A percentile compares a stretch with the other conserved stretches of the same genome.
phyloP scores from a whole-genome alignment of 75 land plant species.

The Picea sitchensis region DNA sequence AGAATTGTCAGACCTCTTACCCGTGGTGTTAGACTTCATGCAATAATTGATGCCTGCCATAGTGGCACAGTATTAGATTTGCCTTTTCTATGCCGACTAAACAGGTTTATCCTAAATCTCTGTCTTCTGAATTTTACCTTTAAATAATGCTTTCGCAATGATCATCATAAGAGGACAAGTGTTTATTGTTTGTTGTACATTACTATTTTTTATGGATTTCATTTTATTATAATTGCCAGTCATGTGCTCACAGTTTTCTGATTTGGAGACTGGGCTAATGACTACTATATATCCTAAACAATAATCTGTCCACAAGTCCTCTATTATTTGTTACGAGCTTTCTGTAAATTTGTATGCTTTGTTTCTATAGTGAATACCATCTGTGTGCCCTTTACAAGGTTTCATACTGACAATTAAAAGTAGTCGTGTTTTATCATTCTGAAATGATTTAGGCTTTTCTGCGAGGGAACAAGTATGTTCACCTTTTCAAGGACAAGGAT shows the following conservation, averaged over 20 bases:
- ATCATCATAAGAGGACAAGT: no score
- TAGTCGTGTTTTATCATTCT: not conserved
- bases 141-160: no score
- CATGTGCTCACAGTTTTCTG: not conserved
- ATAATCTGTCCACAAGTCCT: not conserved
- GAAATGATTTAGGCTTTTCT: no score
- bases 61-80: constrained; percentile 90
- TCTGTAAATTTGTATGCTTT: not conserved
- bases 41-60: constrained; percentile 86
- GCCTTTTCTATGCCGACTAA: constrained; percentile 73
- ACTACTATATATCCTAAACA: not conserved
- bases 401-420: not conserved
- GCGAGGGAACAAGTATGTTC: no score
- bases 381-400: not conserved
- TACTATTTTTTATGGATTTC: not conserved
- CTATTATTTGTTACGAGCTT: not conserved
- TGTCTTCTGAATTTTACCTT: no score
- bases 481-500: no score
- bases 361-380: not conserved
- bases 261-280: not conserved
- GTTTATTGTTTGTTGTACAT: no score
- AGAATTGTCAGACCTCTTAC: constrained; percentile 82
- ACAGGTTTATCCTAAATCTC: constrained; percentile 34
- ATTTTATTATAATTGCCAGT: not conserved
- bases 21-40: constrained; percentile 78